Percentiles rank a stretch among this genome's conserved stretches.
Conservation (phyloP, 2,329 filamentous ascomycete species). For the Arthrobotrys conoides region DNA sequence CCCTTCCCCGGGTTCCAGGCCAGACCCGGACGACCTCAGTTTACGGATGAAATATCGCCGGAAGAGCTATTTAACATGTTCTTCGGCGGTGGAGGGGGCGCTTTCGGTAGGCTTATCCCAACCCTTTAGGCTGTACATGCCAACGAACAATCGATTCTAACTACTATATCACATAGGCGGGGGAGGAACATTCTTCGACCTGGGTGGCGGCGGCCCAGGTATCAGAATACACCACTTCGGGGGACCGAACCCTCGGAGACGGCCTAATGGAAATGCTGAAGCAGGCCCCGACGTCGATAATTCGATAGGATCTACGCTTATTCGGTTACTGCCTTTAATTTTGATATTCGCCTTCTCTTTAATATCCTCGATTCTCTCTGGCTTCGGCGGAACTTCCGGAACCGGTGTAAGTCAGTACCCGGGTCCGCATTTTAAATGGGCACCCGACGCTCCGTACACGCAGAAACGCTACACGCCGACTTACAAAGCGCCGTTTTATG, state of each 20-base stretch:
- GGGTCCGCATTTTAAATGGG: constrained; percentile 81
- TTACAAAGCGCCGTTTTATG: constrained; percentile 84
- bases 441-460: constrained; percentile 77
- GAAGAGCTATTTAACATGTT: constrained; percentile 98
- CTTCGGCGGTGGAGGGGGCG: constrained; percentile 80
- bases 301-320: constrained; percentile 66
- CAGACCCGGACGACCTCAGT: constrained; percentile 68
- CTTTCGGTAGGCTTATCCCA: constrained; percentile 74
- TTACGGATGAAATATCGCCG: constrained; percentile 92
- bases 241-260: constrained; percentile 80
- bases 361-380: constrained; percentile 81
- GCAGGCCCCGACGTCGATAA: constrained; percentile 71
- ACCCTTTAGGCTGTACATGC: constrained; percentile 67
- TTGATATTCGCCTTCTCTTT: constrained; percentile 89
- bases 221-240: constrained; percentile 97
- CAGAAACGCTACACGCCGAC: constrained; percentile 79
- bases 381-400: constrained; percentile 65
- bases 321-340: constrained; percentile 87
- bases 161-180: constrained; percentile 66
- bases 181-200: constrained; percentile 76
- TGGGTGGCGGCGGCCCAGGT: constrained; percentile 85
- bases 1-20: constrained; percentile 76
- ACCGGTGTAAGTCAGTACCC: constrained; percentile 69
- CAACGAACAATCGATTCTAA: constrained; percentile 47
- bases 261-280: constrained; percentile 71